Conservation (phyloP, 768 basidiomycete genomes). For the Leccinellum rugosiceps region DNA sequence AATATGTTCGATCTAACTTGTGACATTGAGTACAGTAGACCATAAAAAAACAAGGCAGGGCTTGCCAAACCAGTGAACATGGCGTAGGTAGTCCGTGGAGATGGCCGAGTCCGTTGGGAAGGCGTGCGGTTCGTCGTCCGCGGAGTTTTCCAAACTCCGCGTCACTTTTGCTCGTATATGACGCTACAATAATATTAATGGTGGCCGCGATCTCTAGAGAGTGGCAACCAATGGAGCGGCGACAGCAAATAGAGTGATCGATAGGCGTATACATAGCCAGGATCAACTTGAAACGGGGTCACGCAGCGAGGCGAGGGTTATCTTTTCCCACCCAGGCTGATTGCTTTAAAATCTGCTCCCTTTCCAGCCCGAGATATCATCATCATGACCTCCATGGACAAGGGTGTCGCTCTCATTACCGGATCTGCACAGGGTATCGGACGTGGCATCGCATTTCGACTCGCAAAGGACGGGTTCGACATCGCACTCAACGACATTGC, state of each 20-base stretch:
- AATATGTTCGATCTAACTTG: conserved; percentile 87
- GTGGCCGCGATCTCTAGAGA: too few relatives aligned
- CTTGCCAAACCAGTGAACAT: conserved; percentile 85
- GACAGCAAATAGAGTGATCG: too few relatives aligned
- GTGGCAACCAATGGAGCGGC: too few relatives aligned
- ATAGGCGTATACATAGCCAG: too few relatives aligned
- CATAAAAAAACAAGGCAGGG: neutral
- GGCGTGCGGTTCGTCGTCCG: too few relatives aligned
- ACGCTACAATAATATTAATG: too few relatives aligned
- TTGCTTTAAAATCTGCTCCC: neutral
- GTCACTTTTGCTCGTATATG: too few relatives aligned
- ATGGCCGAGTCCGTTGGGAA: too few relatives aligned
- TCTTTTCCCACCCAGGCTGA: too few relatives aligned
- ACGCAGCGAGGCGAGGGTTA: too few relatives aligned
- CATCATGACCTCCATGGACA: neutral
- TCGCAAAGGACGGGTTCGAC: conserved; percentile 20
- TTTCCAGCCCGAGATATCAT: neutral
- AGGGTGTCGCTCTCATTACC: conserved; percentile 30
- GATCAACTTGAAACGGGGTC: too few relatives aligned
- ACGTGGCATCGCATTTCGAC: conserved; percentile 11
- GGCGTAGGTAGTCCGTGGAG: neutral
- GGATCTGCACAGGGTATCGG: conserved; percentile 31
- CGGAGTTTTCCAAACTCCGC: too few relatives aligned
- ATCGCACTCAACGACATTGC: conserved; percentile 28
- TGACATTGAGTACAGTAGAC: conserved; percentile 4